A percentile compares a stretch with the other conserved stretches of the same genome.
Evolutionary conservation across 257 asterid species (phyloP).

Genomic region (Nemophila menziesii): DNA sequence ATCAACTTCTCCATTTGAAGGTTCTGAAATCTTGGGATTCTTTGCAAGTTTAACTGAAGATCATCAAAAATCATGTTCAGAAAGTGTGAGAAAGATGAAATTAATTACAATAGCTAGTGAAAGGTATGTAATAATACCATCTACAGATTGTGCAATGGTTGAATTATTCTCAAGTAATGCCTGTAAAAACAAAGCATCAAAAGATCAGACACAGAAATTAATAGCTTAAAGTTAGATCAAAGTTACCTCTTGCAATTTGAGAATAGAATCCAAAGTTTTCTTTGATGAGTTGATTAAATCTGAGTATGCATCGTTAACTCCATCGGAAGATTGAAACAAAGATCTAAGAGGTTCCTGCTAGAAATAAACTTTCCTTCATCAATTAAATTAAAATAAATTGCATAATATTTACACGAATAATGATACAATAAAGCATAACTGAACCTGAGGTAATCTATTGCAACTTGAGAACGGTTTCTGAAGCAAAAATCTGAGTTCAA

Average conservation of each 20-base stretch:
- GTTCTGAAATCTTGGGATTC: constrained; percentile 27
- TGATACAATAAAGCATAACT: constrained; percentile 3
- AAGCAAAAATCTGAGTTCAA: constrained; percentile 82
- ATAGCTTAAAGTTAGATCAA: neutral
- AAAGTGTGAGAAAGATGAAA: too few species aligned
- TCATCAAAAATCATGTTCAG: constrained; percentile 10
- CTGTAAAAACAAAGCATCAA: constrained; percentile 24
- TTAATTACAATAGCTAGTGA: neutral
- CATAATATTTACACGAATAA: neutral
- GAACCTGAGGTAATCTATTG: constrained; percentile 94
- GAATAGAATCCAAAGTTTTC: constrained; percentile 61
- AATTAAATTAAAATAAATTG: neutral
- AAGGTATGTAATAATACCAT: constrained; percentile 30
- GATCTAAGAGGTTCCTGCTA: constrained; percentile 74
- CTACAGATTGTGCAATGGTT: constrained; percentile 37
- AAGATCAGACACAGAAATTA: neutral
- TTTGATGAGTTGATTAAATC: constrained; percentile 59
- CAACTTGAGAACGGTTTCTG: constrained; percentile 72
- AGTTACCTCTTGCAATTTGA: constrained; percentile 74
- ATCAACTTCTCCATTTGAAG: constrained; percentile 41
- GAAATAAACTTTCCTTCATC: constrained; percentile 3
- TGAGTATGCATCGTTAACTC: constrained; percentile 59
- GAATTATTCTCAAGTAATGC: constrained; percentile 72
- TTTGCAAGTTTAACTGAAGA: constrained; percentile 24
- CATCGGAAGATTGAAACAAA: constrained; percentile 32